Conservation (phyloP, 805 yeast genomes). For the Cyberlindnera japonica region DNA sequence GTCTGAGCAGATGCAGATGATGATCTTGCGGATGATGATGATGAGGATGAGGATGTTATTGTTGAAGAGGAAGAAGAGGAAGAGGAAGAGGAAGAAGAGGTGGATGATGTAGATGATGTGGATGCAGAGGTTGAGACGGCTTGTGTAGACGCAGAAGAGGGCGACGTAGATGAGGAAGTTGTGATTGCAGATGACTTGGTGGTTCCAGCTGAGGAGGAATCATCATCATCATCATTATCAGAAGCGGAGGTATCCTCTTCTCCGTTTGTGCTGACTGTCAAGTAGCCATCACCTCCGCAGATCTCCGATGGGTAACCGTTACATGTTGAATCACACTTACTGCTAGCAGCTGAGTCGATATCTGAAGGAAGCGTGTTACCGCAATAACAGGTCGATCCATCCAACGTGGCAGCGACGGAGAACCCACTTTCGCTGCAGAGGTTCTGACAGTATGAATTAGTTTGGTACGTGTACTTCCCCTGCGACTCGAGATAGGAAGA, state of each 20-base stretch:
- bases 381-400: constrained; percentile 63
- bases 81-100: constrained; percentile 15
- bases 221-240: too few species aligned
- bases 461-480: constrained; percentile 55
- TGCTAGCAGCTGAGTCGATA: constrained; percentile 25
- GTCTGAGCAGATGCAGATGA: constrained; percentile 5
- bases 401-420: constrained; percentile 46
- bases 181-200: constrained; percentile 12
- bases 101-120: constrained; percentile 12
- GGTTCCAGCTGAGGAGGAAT: constrained; percentile 14
- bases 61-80: constrained; percentile 16
- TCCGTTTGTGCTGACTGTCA: constrained; percentile 40
- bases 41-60: constrained; percentile 11
- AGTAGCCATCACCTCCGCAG: constrained; percentile 60
- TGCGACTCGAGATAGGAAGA: constrained; percentile 28
- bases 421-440: constrained; percentile 45
- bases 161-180: constrained; percentile 7
- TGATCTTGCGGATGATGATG: constrained; percentile 14
- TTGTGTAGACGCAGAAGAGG: constrained; percentile 8
- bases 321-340: constrained; percentile 46
- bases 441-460: constrained; percentile 51
- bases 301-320: constrained; percentile 56
- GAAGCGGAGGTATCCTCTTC: constrained; percentile 22
- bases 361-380: constrained; percentile 45
- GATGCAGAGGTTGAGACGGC: constrained; percentile 9